These are phyloP conservation scores for Fusarium pseudoanthophilum DNA, from an alignment of 2,329 filamentous ascomycete species.

Conservation along the genomic window DNA sequence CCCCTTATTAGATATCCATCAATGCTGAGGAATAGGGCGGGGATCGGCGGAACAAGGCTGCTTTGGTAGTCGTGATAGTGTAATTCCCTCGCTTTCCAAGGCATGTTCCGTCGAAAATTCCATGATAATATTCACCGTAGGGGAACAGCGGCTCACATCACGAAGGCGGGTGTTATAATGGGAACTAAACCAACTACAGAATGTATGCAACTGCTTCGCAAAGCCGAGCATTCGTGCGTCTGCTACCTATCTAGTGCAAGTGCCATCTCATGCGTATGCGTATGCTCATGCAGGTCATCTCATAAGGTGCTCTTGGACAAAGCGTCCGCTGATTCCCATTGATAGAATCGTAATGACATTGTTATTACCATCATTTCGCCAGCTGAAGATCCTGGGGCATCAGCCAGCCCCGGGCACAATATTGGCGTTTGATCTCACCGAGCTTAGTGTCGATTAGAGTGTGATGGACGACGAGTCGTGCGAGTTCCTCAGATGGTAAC, in stretches of 20 bases:
- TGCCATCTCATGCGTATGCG: conserved; percentile 34
- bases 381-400: conserved; percentile 34
- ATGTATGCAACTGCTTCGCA: conserved; percentile 34
- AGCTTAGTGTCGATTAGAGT: conserved; percentile 31
- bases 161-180: conserved; percentile 25
- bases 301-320: conserved; percentile 34
- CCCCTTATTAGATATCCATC: conserved; percentile 30
- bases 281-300: conserved; percentile 32
- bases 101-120: not conserved
- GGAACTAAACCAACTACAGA: conserved; percentile 33
- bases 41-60: conserved; percentile 16
- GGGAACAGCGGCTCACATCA: conserved; percentile 26
- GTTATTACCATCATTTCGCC: conserved; percentile 40
- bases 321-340: conserved; percentile 34
- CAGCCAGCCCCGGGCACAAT: conserved; percentile 33
- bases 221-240: conserved; percentile 34
- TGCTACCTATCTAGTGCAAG: conserved; percentile 20
- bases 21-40: conserved; percentile 16
- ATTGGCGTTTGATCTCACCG: conserved; percentile 32
- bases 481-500: conserved; percentile 1
- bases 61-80: conserved; percentile 4
- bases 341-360: conserved; percentile 33
- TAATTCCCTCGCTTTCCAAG: conserved; percentile 1
- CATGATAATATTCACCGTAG: conserved; percentile 19
- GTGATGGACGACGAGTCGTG: conserved; percentile 32